A percentile compares a stretch with the other conserved stretches of the same genome.
Conservation (phyloP, 345 rosid species). For the Salix caprea region DNA sequence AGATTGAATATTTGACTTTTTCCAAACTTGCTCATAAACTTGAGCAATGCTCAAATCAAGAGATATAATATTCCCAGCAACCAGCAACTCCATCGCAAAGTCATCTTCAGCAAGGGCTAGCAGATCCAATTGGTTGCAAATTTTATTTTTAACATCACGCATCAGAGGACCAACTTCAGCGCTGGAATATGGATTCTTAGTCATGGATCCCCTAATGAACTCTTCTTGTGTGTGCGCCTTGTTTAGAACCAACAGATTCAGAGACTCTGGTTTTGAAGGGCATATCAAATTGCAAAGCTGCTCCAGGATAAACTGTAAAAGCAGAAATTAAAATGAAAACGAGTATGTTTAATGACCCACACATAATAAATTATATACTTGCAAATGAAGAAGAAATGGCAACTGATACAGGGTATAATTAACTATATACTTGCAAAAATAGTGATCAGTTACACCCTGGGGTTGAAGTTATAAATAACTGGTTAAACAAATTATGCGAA, state of each 20-base stretch:
- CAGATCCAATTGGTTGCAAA: constrained; percentile 89
- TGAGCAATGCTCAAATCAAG: constrained; percentile 95
- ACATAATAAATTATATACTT: background rate
- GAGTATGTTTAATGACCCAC: constrained; percentile 7
- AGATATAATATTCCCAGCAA: constrained; percentile 95
- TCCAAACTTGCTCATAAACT: constrained; percentile 99
- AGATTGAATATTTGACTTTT: constrained; percentile 77
- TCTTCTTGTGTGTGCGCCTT: constrained; percentile 98
- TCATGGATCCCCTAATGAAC: constrained; percentile 98
- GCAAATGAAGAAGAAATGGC: background rate
- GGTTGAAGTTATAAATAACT: background rate
- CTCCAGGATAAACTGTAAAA: constrained; percentile 87
- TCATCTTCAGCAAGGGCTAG: constrained; percentile 91
- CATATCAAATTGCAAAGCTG: constrained; percentile 98
- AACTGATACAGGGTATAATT: background rate
- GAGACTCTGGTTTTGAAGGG: constrained; percentile 92
- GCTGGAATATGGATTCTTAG: constrained; percentile 96
- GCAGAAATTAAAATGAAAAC: constrained; percentile 23
- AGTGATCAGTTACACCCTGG: background rate
- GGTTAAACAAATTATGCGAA: too few species aligned
- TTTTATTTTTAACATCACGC: constrained; percentile 98
- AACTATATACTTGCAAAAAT: background rate
- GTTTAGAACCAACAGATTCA: constrained; percentile 79
- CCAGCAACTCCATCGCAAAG: constrained; percentile 92
- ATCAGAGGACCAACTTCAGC: constrained; percentile 95